Conservation (phyloP, 73 alveolate genomes). For the Symbiodinium natans region DNA sequence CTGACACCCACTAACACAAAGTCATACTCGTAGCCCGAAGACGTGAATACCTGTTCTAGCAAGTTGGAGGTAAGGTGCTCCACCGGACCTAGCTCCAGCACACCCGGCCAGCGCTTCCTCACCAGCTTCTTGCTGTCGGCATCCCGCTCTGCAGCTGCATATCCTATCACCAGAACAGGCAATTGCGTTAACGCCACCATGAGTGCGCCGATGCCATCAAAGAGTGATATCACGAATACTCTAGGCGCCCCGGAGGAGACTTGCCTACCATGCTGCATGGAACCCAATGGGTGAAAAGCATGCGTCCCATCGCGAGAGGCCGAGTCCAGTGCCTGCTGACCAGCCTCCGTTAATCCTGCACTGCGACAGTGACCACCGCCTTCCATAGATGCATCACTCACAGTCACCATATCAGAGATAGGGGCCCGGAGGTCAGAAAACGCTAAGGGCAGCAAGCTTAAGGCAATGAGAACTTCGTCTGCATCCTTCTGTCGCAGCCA, state of each 20-base stretch:
- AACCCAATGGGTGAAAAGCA: not conserved
- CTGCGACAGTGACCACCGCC: conserved; percentile 15
- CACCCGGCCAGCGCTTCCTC: conserved; percentile 22
- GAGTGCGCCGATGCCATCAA: conserved; percentile 25
- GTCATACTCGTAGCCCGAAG: not conserved
- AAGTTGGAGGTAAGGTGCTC: not conserved
- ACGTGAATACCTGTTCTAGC: too few relatives aligned
- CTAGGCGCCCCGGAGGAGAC: conserved; percentile 29
- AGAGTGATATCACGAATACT: not conserved
- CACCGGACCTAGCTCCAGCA: not conserved
- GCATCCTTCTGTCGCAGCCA: too few relatives aligned
- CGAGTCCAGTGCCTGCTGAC: not conserved
- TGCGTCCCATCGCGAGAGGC: too few relatives aligned
- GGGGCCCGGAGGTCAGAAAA: too few relatives aligned
- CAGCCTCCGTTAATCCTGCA: not conserved
- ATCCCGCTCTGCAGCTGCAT: not conserved
- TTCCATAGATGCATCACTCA: not conserved
- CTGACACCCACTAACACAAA: not conserved
- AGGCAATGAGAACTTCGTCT: too few relatives aligned
- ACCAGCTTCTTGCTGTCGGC: not conserved
- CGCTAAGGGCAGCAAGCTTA: too few relatives aligned
- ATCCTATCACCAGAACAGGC: not conserved
- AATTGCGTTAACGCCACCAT: not conserved
- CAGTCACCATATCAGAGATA: not conserved
- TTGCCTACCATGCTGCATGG: not conserved